Base-by-base conservation (phyloP, 768 basidiomycete species). In the Nevesoporus exiguus region DNA sequence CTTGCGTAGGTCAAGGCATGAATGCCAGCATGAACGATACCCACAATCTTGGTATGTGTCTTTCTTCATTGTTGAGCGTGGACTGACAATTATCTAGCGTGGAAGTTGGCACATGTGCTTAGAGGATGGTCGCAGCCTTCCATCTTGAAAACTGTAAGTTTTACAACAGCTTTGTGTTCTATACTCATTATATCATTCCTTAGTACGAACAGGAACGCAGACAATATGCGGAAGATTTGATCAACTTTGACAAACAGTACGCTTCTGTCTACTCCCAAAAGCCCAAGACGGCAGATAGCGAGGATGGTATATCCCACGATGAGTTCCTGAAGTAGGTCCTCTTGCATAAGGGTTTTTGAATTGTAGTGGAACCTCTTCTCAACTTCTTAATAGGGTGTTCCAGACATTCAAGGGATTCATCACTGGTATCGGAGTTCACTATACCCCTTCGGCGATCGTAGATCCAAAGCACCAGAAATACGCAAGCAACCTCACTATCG, bases 11-110 rank as follows among this genome's bases (percentile, higher is more conserved):
- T 11, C 87, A 88, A 64, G 87, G 85, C 11, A 84, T 87, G 86
- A 87, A 88, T 60, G 86, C 85, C 9, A 83, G 83, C 56, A 88
- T 88, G 82, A 83, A 81, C 46, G 88, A 89, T 62, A 78, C 83
- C 14, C 86, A 86, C 58, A 89, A 89, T 62, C 76, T 90, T 22
- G 43, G 43, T 44, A 19, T 4, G 27, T 8, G n/a, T 44, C 15
- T 44, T n/a, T 6, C 3, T 7, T 15, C 27, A n/a, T 44, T 9
- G 3, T 11, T 10, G 29, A 15, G 27, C 43, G 6, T 29, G 6
- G 5, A 19, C 27, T 44, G 27, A 44, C 17, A n/a, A 29, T n/a
- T 19, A 2, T n/a, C 1, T 30, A 44, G 43, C 43, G 8, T 44
- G 43, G 43, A 44, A 44, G 27, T 27, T 44, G n/a, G 43, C 27